These are phyloP conservation scores for Rhododendron ferrugineum DNA, from an alignment of 148 eudicot species.

Conservation along the genomic window DNA sequence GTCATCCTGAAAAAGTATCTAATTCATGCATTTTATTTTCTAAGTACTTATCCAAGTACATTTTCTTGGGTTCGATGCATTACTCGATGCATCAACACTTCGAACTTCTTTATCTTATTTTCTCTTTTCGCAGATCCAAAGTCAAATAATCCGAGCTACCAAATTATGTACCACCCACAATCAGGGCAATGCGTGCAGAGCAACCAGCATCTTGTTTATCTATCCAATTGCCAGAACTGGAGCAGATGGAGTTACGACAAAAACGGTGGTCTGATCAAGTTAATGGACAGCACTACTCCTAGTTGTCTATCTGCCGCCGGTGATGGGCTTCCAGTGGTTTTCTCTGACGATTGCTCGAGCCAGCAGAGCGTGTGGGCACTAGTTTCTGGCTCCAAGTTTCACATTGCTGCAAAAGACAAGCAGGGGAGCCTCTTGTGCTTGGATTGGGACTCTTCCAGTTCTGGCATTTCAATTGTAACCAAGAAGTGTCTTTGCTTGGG, in stretches of 20 bases:
- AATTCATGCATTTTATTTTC: neutral
- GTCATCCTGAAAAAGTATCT: no score
- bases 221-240: conserved; percentile 14
- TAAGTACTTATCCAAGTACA: neutral
- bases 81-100: neutral
- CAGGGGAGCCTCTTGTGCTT: conserved; percentile 31
- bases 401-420: conserved; percentile 21
- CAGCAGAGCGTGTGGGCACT: conserved; percentile 18
- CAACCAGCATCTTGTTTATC: neutral
- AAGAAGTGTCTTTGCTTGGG: conserved; percentile 28
- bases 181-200: conserved; percentile 31
- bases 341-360: conserved; percentile 24
- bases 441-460: conserved; percentile 18
- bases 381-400: conserved; percentile 27
- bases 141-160: neutral
- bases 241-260: conserved; percentile 18
- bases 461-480: conserved; percentile 13
- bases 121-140: conserved; percentile 10
- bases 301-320: conserved; percentile 19
- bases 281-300: neutral
- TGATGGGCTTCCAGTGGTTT: conserved; percentile 10
- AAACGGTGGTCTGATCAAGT: conserved; percentile 19
- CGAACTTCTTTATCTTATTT: neutral
- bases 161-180: conserved; percentile 34
- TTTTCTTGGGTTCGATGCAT: neutral